Conservation (phyloP, 441 rosid genomes). For the Pelargonium australe region DNA sequence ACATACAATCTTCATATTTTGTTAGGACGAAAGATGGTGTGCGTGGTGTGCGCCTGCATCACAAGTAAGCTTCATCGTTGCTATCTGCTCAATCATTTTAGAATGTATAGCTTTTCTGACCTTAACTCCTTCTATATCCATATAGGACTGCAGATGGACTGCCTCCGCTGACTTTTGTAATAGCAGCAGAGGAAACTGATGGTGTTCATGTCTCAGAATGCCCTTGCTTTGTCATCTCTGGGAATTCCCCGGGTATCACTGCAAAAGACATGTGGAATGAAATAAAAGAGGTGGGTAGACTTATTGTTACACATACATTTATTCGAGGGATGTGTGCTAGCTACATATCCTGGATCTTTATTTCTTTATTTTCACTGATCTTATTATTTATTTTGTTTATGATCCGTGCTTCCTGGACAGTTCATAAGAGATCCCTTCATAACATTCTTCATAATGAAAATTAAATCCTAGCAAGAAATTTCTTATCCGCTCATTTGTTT, state of each 20-base stretch:
- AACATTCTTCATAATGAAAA: no score
- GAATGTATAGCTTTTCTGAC: not conserved
- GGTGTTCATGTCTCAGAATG: slow-evolving; percentile 6
- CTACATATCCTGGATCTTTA: not conserved
- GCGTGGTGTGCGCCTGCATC: slow-evolving; percentile 63
- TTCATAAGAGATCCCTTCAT: no score
- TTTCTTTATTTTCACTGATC: not conserved
- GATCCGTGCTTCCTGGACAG: not conserved
- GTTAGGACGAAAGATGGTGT: slow-evolving; percentile 69
- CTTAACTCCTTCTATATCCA: slow-evolving; percentile 4
- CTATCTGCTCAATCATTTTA: not conserved
- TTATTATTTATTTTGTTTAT: not conserved
- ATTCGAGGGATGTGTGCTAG: not conserved
- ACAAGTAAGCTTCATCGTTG: slow-evolving; percentile 47
- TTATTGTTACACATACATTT: not conserved
- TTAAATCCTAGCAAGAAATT: not conserved
- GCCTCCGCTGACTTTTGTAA: slow-evolving; percentile 42
- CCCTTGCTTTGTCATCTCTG: slow-evolving; percentile 11
- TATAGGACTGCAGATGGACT: slow-evolving; percentile 52
- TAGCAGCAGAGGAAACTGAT: slow-evolving; percentile 9
- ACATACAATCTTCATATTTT: slow-evolving; percentile 21
- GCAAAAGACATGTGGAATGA: slow-evolving; percentile 7
- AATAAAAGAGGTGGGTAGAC: slow-evolving; percentile 5
- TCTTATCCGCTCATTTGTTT: not conserved
- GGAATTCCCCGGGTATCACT: not conserved